Percentiles rank a stretch among this genome's conserved stretches.
These are phyloP conservation scores for Phytophthora cactorum DNA, from an alignment of 352 stramenopile species.

Conservation along the genomic window DNA sequence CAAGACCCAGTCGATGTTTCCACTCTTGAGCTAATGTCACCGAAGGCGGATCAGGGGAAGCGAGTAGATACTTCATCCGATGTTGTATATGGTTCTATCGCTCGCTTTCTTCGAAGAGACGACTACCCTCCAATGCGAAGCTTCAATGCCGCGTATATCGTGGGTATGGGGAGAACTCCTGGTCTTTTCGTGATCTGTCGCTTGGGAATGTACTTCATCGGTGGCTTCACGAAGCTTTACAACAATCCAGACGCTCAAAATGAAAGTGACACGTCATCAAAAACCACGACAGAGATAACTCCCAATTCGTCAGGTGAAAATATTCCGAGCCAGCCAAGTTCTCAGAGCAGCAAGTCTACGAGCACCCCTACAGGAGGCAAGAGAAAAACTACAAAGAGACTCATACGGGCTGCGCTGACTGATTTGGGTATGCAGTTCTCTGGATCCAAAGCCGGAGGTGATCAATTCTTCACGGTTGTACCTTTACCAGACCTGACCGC, in stretches of 20 bases:
- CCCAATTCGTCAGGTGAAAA: slow-evolving; percentile 1
- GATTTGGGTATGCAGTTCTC: slow-evolving; percentile 59
- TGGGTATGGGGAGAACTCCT: slow-evolving; percentile 60
- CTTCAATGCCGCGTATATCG: slow-evolving; percentile 65
- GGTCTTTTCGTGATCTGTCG: slow-evolving; percentile 66
- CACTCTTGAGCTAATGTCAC: slow-evolving; percentile 19
- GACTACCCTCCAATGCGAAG: slow-evolving; percentile 68
- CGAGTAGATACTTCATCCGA: slow-evolving; percentile 59
- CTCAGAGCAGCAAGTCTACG: slow-evolving; percentile 2
- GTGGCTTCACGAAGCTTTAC: slow-evolving; percentile 63
- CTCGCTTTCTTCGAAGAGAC: slow-evolving; percentile 66
- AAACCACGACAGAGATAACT: neutral
- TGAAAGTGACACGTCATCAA: neutral
- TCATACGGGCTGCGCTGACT: slow-evolving; percentile 57
- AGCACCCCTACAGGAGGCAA: slow-evolving; percentile 13
- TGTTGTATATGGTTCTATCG: slow-evolving; percentile 59
- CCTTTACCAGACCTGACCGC: slow-evolving; percentile 22
- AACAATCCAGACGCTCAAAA: slow-evolving; percentile 19
- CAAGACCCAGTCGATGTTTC: neutral
- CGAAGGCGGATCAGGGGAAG: slow-evolving; percentile 20
- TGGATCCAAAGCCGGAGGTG: slow-evolving; percentile 38
- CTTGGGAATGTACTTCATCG: slow-evolving; percentile 71
- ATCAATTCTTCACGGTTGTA: slow-evolving; percentile 56
- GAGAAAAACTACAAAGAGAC: slow-evolving; percentile 59
- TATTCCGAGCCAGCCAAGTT: slow-evolving; percentile 13